Evolutionary conservation across 768 basidiomycete genomes (phyloP), one percentile per base, ranked within the genome.

Genomic region (Calocybe indica): DNA sequence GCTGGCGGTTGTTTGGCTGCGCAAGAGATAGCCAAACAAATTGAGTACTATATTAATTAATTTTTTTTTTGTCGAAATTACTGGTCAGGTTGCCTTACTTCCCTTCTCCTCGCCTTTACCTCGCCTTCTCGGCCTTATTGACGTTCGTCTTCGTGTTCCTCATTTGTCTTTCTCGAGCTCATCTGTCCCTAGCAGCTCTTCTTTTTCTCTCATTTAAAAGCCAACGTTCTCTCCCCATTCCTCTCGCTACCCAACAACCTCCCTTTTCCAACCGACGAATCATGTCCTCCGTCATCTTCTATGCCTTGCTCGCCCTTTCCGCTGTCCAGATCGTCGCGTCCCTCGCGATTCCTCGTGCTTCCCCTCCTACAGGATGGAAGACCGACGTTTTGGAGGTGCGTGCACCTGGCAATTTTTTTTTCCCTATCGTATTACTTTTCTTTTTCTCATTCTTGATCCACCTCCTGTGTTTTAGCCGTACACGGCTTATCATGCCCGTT

Each of bases 401-500:
- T 43, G 14, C 11, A 5, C 9, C 11, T 43, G 2, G 8, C 12
- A 9, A 1, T 43, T 34, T n/a, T 32, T 37, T 14, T 22, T 22
- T 22, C 41, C 31, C 37, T 28, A 5, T 31, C 43, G 13, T 41
- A 47, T 34, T 34, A 40, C 31, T 49, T 40, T 33, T 43, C 37
- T 46, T 30, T 47, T 43, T 22, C 43, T 43, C 43, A 33, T 48
- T 43, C 28, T 9, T 38, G 35, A 29, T 43, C 42, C 28, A 43
- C 5, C 1, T 32, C 1, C 22, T 22, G 22, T 22, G 4, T 33
- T 7, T 22, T 47, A 83, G 80, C 40, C 60, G 12, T 86, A 86
- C 58, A 54, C 64, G 36, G 53, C 45, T 11, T 85, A 87, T 67
- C 81, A 86, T 67, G 55, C 60, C 29, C 74, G 87, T 49, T 89